Percentiles rank a stretch among this genome's conserved stretches.
These are phyloP conservation scores for Chlorella sp. DNA, from an alignment of 139 green algal species.

Conservation along the genomic window DNA sequence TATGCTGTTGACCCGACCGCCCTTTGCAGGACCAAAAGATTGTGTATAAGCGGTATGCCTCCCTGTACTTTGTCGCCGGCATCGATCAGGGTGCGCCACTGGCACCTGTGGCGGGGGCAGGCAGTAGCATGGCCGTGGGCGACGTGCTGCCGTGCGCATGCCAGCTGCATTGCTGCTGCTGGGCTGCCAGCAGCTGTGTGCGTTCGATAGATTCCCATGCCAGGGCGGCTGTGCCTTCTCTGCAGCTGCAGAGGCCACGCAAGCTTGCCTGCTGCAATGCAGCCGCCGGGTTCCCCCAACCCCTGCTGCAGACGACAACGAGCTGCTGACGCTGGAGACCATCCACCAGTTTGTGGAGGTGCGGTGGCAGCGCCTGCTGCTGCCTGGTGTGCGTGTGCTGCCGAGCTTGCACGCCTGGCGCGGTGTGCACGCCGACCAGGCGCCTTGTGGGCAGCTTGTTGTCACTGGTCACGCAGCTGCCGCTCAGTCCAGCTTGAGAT, in stretches of 20 bases:
- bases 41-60: constrained; percentile 95
- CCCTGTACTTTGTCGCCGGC: constrained; percentile 94
- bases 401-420: too few relatives aligned
- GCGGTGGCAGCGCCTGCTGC: too few relatives aligned
- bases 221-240: neutral
- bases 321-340: constrained; percentile 90
- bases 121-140: neutral
- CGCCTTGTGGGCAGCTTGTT: too few relatives aligned
- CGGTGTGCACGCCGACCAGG: too few relatives aligned
- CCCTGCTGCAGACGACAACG: constrained; percentile 67
- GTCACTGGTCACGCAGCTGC: too few relatives aligned
- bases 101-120: neutral
- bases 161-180: neutral
- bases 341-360: constrained; percentile 88
- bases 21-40: constrained; percentile 50
- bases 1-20: too few relatives aligned
- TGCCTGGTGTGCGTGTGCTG: too few relatives aligned
- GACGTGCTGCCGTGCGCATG: neutral
- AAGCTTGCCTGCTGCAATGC: neutral
- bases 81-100: constrained; percentile 71
- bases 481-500: too few relatives aligned
- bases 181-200: neutral
- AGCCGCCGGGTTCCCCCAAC: neutral
- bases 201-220: too few relatives aligned
- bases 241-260: neutral